phyloP scores from a whole-genome alignment of 345 rosid genomes.

The Camelina sativa region DNA sequence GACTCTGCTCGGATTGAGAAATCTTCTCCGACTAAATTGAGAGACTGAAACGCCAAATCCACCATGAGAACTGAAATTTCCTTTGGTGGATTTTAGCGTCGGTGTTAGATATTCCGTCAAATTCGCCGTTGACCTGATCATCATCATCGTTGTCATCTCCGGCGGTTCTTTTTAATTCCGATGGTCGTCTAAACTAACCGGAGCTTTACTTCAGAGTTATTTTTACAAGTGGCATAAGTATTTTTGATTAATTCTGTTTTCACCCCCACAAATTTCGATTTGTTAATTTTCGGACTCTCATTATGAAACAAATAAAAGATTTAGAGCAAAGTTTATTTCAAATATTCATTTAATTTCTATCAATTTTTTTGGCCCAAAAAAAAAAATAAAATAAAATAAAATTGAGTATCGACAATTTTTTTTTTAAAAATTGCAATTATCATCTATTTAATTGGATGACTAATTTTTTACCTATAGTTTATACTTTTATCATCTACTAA shows the following conservation, averaged over 20 bases:
- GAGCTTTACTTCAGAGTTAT: background rate
- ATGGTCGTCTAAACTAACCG: background rate
- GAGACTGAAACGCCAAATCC: background rate
- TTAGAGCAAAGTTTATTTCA: too few species aligned
- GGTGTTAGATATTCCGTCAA: background rate
- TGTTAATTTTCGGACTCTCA: background rate
- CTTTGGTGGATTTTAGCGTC: background rate
- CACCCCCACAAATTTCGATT: conserved; percentile 10
- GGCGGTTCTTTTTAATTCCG: background rate
- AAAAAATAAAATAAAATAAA: too few species aligned
- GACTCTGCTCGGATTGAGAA: conserved; percentile 12
- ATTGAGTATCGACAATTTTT: too few species aligned
- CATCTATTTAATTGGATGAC: too few species aligned
- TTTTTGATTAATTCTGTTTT: background rate
- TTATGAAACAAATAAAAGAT: background rate
- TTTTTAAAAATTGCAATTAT: too few species aligned
- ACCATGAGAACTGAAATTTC: background rate
- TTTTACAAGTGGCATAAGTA: background rate
- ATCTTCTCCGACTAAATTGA: conserved; percentile 13
- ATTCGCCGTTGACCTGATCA: background rate
- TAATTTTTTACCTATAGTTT: too few species aligned
- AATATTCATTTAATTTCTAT: too few species aligned
- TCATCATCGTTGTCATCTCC: background rate
- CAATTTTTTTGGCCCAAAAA: too few species aligned
- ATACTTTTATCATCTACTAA: too few species aligned